Evolutionary conservation across 306 rosid genomes (phyloP).

Genomic region (Castanea sativa): DNA sequence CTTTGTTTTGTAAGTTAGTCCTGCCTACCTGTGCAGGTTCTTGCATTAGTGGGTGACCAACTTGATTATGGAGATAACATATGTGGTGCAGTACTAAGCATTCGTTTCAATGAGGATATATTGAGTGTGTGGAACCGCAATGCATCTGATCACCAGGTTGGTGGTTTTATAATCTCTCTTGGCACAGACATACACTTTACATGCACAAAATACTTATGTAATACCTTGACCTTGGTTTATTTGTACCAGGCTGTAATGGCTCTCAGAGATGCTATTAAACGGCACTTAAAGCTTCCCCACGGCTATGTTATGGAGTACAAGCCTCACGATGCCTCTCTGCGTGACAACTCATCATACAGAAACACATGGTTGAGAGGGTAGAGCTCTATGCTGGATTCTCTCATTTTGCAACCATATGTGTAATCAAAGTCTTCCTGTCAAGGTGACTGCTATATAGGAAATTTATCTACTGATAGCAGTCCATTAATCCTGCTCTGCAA

Average conservation of each 20-base stretch:
- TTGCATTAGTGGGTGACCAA: constrained; percentile 90
- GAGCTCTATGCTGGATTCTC: constrained; percentile 2
- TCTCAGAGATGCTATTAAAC: constrained; percentile 82
- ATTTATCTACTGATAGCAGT: neutral
- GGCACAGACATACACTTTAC: neutral
- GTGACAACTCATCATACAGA: constrained; percentile 90
- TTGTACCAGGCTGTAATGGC: constrained; percentile 78
- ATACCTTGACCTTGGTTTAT: constrained; percentile 4
- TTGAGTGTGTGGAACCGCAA: constrained; percentile 88
- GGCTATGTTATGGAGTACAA: constrained; percentile 93
- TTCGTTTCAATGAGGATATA: constrained; percentile 92
- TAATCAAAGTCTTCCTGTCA: neutral
- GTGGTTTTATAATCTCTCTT: constrained; percentile 3
- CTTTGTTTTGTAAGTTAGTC: neutral
- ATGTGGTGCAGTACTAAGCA: constrained; percentile 89
- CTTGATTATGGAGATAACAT: constrained; percentile 85
- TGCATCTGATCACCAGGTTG: constrained; percentile 90
- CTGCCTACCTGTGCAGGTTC: constrained; percentile 53
- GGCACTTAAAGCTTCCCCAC: constrained; percentile 89
- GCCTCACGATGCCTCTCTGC: constrained; percentile 86
- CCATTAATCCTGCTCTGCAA: neutral
- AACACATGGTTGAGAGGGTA: constrained; percentile 97
- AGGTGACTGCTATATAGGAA: neutral
- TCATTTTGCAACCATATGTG: neutral
- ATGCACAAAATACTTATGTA: neutral